phyloP scores from a whole-genome alignment of 805 yeast species.

The Torulaspora delbrueckii region DNA sequence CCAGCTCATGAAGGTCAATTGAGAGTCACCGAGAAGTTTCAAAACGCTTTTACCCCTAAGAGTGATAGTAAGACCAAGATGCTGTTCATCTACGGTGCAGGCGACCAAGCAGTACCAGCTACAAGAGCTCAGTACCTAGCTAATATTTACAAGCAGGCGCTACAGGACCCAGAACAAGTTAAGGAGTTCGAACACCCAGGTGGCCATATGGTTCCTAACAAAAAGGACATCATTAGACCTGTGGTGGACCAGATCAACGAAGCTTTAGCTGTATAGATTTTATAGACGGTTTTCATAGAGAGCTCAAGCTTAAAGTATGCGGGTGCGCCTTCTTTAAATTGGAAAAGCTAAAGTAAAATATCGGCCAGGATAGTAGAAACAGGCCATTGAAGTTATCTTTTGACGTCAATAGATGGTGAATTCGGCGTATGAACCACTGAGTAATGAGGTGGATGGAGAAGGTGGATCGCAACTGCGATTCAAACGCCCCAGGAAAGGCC shows the following conservation, averaged over 20 bases:
- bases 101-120: constrained; percentile 79
- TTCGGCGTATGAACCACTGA: constrained; percentile 10
- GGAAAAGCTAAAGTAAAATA: background rate
- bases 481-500: constrained; percentile 3
- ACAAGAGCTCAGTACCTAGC: constrained; percentile 61
- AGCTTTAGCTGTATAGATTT: constrained; percentile 9
- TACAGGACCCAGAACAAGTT: constrained; percentile 40
- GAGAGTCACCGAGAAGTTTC: constrained; percentile 37
- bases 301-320: background rate
- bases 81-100: constrained; percentile 79
- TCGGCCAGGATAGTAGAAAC: background rate
- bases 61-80: constrained; percentile 38
- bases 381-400: background rate
- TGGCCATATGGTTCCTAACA: constrained; percentile 94
- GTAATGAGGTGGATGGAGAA: constrained; percentile 1
- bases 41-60: constrained; percentile 32
- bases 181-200: constrained; percentile 77
- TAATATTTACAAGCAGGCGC: constrained; percentile 41
- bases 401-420: constrained; percentile 6
- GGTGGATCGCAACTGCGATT: constrained; percentile 1
- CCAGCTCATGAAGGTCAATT: constrained; percentile 33
- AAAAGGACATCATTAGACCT: constrained; percentile 50
- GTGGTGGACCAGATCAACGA: constrained; percentile 38
- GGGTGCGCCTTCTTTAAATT: background rate
- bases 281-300: background rate